Evolutionary conservation across 345 rosid species (phyloP), one percentile per base, ranked within the genome.

Genomic region (Bruguiera gymnorhiza): DNA sequence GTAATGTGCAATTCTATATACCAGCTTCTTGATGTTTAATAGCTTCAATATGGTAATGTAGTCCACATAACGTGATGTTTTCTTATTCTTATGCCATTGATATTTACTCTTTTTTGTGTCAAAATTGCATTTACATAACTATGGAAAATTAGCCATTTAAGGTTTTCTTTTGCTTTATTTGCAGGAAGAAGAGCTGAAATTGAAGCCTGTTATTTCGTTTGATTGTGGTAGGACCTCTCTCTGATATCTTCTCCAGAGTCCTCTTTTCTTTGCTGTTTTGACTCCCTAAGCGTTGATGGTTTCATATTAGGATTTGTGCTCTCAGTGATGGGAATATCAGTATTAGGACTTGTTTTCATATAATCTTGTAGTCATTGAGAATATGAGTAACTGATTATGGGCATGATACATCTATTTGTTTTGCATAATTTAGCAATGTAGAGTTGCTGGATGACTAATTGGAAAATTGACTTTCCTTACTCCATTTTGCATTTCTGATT

Each of bases 151-250:
- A 50, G 62, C 43, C 21, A 23, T 43, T 70, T 24, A 29, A 34
- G 61, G 46, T 60, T 46, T 9, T 72, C 20, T 66, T 60, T 73
- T 59, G 8, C 31, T 37, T 58, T 18, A 67, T 73, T 71, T 81
- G 64, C 91, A 90, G 99, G 99, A 88, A 54, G 97, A 90, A 79
- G 98, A 90, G 79, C 79, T 95, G 72, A 95, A 90, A 79, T 52
- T 95, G 86, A 95, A 87, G 92, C 98, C 98, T 66, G 91, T 92
- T 59, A 76, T 86, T 67, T 85, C 96, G 32, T 92, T 95, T 83
- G 99, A 95, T 79, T 89, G 92, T 63, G 97, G 98, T 95, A 87
- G 34, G 84, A 72, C 55, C 61, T 76, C 63, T 37, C 3, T 51
- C 70, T 60, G 19, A 63, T 48, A 55, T 46, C 53, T 73, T 34